phyloP scores from a whole-genome alignment of 192 early-diverging fungal genomes.

The Spizellomyces punctatus region DNA sequence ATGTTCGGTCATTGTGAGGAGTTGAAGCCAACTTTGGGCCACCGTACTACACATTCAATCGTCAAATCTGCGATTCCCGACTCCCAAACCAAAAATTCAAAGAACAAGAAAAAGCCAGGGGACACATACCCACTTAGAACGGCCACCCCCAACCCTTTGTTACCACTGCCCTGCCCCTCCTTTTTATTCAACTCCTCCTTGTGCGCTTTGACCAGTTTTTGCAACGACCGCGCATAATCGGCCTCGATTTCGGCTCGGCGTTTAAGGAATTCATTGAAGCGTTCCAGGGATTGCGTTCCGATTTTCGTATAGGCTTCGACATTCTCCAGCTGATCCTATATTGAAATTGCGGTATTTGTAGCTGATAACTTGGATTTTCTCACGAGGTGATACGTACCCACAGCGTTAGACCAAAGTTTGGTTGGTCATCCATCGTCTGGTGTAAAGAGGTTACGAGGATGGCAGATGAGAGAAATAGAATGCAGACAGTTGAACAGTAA shows the following conservation, averaged over 20 bases:
- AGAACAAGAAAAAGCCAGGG: not conserved
- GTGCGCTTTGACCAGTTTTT: slow-evolving; percentile 40
- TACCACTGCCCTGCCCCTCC: not conserved
- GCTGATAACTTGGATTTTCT: no score
- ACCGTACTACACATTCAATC: slow-evolving; percentile 7
- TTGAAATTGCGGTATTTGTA: not conserved
- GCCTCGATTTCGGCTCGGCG: slow-evolving; percentile 42
- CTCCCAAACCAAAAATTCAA: not conserved
- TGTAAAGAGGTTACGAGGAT: no score
- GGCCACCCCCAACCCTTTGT: slow-evolving; percentile 26
- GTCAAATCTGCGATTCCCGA: no score
- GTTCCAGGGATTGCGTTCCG: slow-evolving; percentile 34
- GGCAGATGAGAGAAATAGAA: no score
- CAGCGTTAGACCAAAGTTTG: not conserved
- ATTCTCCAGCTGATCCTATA: slow-evolving; percentile 45
- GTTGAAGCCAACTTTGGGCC: slow-evolving; percentile 39
- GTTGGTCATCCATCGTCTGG: no score
- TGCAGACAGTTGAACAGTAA: no score
- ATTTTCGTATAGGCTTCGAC: slow-evolving; percentile 38
- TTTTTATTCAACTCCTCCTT: slow-evolving; percentile 34
- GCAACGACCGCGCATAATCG: slow-evolving; percentile 38
- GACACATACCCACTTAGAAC: slow-evolving; percentile 33
- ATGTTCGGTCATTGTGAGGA: slow-evolving; percentile 41
- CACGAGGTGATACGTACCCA: not conserved
- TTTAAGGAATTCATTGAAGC: slow-evolving; percentile 49